Evolutionary conservation across 805 yeast species (phyloP).

Genomic region (Torulaspora quercuum): DNA sequence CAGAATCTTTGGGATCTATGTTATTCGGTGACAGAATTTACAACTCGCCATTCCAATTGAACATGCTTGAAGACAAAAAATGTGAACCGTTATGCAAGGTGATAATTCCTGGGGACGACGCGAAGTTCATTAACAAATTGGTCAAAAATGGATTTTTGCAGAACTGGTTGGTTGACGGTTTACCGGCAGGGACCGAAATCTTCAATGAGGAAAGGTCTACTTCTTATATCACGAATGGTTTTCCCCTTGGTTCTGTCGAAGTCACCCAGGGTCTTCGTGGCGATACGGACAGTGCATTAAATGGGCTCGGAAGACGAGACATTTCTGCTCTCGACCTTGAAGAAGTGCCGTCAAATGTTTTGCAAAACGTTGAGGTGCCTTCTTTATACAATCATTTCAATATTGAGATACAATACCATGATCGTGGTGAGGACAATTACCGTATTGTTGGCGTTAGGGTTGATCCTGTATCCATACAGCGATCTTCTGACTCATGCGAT

Average conservation of each 20-base stretch:
- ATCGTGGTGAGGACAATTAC: conserved; percentile 58
- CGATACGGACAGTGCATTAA: conserved; percentile 1
- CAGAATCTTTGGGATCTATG: conserved; percentile 88
- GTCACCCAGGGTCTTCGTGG: conserved; percentile 35
- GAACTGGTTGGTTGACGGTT: conserved; percentile 92
- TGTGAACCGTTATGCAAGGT: conserved; percentile 68
- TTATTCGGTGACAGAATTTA: conserved; percentile 94
- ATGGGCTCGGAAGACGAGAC: conserved; percentile 13
- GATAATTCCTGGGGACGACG: conserved; percentile 59
- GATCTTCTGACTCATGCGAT: conserved; percentile 39
- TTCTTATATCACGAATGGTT: conserved; percentile 74
- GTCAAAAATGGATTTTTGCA: conserved; percentile 80
- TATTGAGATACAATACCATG: conserved; percentile 77
- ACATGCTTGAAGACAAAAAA: conserved; percentile 66
- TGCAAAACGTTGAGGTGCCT: conserved; percentile 40
- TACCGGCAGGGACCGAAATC: conserved; percentile 77
- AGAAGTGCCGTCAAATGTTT: conserved; percentile 15
- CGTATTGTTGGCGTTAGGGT: conserved; percentile 92
- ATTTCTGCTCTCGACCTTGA: conserved; percentile 21
- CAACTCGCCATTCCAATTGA: conserved; percentile 81
- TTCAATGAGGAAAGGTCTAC: conserved; percentile 46
- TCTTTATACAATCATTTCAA: conserved; percentile 79
- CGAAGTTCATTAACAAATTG: conserved; percentile 70
- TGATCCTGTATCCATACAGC: conserved; percentile 57
- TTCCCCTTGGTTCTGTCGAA: conserved; percentile 70